Conservation (phyloP, 2,329 filamentous ascomycete genomes). For the Neofusicoccum sp. region DNA sequence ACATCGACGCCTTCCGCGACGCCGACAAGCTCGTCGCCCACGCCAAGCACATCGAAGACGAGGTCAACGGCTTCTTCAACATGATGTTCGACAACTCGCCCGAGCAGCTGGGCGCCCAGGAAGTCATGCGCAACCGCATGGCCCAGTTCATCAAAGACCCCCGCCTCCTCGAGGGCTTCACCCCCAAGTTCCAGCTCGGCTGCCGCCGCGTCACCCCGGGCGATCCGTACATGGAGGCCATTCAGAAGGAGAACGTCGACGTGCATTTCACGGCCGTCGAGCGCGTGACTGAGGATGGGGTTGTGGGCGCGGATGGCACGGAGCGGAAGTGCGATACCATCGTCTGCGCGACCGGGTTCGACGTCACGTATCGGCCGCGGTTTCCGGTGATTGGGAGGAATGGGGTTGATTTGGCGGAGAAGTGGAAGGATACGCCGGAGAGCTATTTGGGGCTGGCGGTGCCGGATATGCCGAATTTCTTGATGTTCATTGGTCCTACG, state of each 20-base stretch:
- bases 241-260: conserved; percentile 54
- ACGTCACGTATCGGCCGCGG: conserved; percentile 46
- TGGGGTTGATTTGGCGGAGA: conserved; percentile 43
- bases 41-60: conserved; percentile 50
- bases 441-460: conserved; percentile 46
- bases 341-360: conserved; percentile 51
- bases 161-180: conserved; percentile 51
- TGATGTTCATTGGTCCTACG: conserved; percentile 46
- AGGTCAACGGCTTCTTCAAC: conserved; percentile 26
- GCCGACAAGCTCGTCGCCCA: conserved; percentile 46
- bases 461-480: conserved; percentile 48
- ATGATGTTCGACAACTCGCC: conserved; percentile 46
- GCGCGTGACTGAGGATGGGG: conserved; percentile 49
- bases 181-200: conserved; percentile 49
- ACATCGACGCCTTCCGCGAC: conserved; percentile 47
- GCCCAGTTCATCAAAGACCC: conserved; percentile 55
- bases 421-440: conserved; percentile 44
- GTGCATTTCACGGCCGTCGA: conserved; percentile 53
- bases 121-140: conserved; percentile 49
- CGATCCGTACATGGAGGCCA: conserved; percentile 55
- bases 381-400: conserved; percentile 48
- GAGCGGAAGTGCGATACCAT: conserved; percentile 47
- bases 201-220: conserved; percentile 53
- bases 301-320: conserved; percentile 47
- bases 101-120: conserved; percentile 43